These are phyloP conservation scores for Ormosia semicastrata DNA, from an alignment of 306 rosid genomes.

Conservation along the genomic window DNA sequence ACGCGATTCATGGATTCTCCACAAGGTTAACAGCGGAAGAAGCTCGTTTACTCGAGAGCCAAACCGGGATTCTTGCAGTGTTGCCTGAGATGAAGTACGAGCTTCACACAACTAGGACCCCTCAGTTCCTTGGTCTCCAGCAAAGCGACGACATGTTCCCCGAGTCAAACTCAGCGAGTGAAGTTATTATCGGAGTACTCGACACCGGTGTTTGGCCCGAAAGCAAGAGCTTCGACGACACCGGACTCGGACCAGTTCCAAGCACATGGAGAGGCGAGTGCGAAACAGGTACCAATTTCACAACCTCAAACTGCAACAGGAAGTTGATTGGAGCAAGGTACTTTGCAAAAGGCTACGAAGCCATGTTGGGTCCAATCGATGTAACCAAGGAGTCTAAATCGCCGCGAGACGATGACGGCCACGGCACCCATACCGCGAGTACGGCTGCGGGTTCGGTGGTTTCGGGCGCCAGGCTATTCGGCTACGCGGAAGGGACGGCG, in stretches of 20 bases:
- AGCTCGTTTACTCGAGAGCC: slow-evolving; percentile 51
- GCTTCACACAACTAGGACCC: slow-evolving; percentile 92
- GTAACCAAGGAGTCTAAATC: slow-evolving; percentile 63
- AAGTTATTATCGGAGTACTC: slow-evolving; percentile 64
- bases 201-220: slow-evolving; percentile 93
- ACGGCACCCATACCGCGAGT: slow-evolving; percentile 83
- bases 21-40: slow-evolving; percentile 62
- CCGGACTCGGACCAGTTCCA: slow-evolving; percentile 76
- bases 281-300: slow-evolving; percentile 70
- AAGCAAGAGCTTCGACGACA: slow-evolving; percentile 83
- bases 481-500: slow-evolving; percentile 78
- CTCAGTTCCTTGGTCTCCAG: slow-evolving; percentile 80
- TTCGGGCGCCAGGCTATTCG: slow-evolving; percentile 48
- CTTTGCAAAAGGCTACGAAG: slow-evolving; percentile 70
- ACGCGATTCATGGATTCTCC: slow-evolving; percentile 79
- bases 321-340: slow-evolving; percentile 81
- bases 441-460: slow-evolving; percentile 83
- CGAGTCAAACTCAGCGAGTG: slow-evolving; percentile 44
- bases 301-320: slow-evolving; percentile 50
- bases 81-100: slow-evolving; percentile 69
- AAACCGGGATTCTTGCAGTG: slow-evolving; percentile 66
- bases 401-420: slow-evolving; percentile 90
- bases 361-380: slow-evolving; percentile 76
- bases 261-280: slow-evolving; percentile 75
- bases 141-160: slow-evolving; percentile 39